Conservation (phyloP, 192 early-diverging fungal species). For the Coemansia sp. region DNA sequence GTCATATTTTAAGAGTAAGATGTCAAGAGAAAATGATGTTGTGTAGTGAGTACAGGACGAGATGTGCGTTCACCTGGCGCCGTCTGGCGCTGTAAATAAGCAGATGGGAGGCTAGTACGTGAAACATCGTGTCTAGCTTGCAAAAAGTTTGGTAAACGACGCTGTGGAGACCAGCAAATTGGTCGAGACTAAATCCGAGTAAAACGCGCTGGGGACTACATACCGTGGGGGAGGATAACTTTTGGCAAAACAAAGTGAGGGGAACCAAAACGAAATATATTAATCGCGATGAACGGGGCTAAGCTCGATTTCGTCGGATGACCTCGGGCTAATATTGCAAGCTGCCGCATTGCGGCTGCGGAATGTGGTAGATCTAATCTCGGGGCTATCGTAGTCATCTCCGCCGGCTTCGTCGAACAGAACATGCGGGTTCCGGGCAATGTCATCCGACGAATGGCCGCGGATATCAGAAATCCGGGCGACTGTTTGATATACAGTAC, state of each 20-base stretch:
- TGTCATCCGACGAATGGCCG: conserved; percentile 3
- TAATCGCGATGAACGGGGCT: conserved; percentile 13
- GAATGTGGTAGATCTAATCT: not conserved
- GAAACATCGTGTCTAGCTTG: not conserved
- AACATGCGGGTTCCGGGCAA: conserved; percentile 19
- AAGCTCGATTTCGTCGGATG: conserved; percentile 41
- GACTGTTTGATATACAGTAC: conserved; percentile 30
- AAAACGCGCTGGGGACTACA: not conserved
- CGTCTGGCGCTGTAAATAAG: not conserved
- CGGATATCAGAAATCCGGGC: conserved; percentile 10
- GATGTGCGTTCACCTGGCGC: not conserved
- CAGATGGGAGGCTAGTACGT: not conserved
- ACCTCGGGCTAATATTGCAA: conserved; percentile 8
- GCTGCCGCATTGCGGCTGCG: not conserved
- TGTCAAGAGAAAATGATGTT: not conserved
- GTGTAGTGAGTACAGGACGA: too few relatives aligned
- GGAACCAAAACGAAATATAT: too few relatives aligned
- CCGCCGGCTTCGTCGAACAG: conserved; percentile 35
- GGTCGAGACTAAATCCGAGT: not conserved
- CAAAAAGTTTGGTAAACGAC: not conserved
- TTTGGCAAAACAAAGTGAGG: too few relatives aligned
- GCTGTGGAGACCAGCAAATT: not conserved
- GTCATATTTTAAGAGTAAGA: not conserved
- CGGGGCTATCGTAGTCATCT: conserved; percentile 4
- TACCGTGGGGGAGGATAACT: not conserved